Percentiles rank a stretch among this genome's conserved stretches.
Conservation (phyloP, 164 flowering plant species). For the Annona squamosa region DNA sequence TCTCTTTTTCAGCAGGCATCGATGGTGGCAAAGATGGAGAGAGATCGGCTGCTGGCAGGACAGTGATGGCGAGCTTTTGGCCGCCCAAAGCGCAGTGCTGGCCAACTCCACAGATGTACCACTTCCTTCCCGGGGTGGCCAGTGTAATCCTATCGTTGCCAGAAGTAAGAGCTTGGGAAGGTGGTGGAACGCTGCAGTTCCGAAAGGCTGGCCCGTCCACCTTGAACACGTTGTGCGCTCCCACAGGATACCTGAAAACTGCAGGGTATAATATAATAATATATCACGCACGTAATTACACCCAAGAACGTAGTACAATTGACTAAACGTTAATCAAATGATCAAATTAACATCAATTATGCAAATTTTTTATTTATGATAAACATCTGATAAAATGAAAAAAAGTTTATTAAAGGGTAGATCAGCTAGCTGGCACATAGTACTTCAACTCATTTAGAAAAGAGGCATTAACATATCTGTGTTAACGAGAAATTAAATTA, state of each 20-base stretch:
- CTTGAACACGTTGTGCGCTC: slow-evolving; percentile 20
- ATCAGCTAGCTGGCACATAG: too few relatives aligned
- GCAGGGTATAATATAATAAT: background rate
- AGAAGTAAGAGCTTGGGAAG: slow-evolving; percentile 1
- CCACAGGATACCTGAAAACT: slow-evolving; percentile 16
- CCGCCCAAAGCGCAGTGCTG: slow-evolving; percentile 15
- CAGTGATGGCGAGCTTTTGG: slow-evolving; percentile 17
- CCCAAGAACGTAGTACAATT: background rate
- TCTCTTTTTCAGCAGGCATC: background rate
- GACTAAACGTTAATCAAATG: too few relatives aligned
- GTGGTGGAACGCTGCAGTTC: slow-evolving; percentile 10
- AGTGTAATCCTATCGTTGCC: slow-evolving; percentile 18
- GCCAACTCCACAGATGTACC: slow-evolving; percentile 23
- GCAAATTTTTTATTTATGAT: too few relatives aligned
- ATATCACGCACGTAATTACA: background rate
- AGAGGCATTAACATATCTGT: too few relatives aligned
- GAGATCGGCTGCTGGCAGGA: background rate
- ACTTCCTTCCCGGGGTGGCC: slow-evolving; percentile 15
- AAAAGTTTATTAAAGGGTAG: too few relatives aligned
- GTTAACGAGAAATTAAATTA: too few relatives aligned
- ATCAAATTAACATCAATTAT: too few relatives aligned
- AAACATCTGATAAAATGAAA: too few relatives aligned
- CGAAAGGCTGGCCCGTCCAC: slow-evolving; percentile 13
- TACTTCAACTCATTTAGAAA: too few relatives aligned
- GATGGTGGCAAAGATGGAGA: background rate